These are phyloP conservation scores for Fusarium gaditjirri DNA, from an alignment of 2,329 filamentous ascomycete genomes.

Conservation along the genomic window DNA sequence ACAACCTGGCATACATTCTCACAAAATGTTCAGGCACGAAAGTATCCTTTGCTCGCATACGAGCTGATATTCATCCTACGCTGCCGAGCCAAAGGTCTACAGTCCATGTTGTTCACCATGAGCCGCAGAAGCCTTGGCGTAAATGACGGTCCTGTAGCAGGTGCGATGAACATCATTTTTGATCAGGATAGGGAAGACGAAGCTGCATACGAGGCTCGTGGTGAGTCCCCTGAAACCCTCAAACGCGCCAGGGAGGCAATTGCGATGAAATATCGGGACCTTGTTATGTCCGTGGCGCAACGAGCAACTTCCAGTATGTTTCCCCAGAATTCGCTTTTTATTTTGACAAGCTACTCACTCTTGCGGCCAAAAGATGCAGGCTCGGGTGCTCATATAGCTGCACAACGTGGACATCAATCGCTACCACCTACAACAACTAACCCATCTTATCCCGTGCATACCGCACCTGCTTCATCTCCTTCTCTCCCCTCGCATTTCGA, in stretches of 20 bases:
- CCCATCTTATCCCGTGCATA: background rate
- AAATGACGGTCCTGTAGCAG: conserved; percentile 26
- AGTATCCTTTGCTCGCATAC: conserved; percentile 44
- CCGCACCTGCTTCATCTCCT: conserved; percentile 4
- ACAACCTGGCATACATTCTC: conserved; percentile 36
- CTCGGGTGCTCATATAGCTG: background rate
- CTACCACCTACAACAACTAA: conserved; percentile 13
- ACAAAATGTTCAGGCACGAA: conserved; percentile 20
- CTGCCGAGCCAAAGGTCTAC: conserved; percentile 43
- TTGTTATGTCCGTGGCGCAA: conserved; percentile 15
- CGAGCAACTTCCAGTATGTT: conserved; percentile 26
- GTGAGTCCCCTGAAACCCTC: conserved; percentile 14
- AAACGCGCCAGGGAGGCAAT: conserved; percentile 11
- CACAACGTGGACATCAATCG: conserved; percentile 16
- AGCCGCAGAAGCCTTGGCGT: conserved; percentile 45
- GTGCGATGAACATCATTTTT: conserved; percentile 40
- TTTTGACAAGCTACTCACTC: conserved; percentile 14
- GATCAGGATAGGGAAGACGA: conserved; percentile 41
- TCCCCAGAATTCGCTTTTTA: background rate
- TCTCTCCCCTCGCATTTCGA: conserved; percentile 15
- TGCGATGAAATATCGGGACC: conserved; percentile 14
- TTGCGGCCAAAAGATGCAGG: conserved; percentile 13
- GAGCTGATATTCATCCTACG: conserved; percentile 40
- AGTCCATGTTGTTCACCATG: conserved; percentile 45
- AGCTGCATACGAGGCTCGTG: conserved; percentile 1